Conservation (phyloP, 2,329 filamentous ascomycete species). For the Pseudogymnoascus sp. region DNA sequence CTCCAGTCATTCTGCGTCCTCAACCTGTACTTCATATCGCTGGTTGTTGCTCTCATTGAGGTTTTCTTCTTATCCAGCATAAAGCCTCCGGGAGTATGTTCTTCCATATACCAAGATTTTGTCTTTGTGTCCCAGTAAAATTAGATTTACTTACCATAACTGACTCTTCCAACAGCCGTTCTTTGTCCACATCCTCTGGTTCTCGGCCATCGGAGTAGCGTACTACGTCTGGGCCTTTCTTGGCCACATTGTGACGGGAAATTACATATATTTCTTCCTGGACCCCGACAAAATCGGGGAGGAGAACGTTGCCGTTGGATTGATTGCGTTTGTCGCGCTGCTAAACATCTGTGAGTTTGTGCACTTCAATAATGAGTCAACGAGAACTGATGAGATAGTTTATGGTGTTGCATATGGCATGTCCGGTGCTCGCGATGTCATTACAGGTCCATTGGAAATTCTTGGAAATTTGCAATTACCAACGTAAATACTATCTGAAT, state of each 20-base stretch:
- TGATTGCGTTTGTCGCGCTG: constrained; percentile 18
- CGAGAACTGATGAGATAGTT: constrained; percentile 9
- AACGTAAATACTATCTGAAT: background rate
- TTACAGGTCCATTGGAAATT: background rate
- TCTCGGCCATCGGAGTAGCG: constrained; percentile 18
- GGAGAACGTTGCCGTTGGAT: constrained; percentile 20
- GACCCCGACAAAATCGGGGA: constrained; percentile 23
- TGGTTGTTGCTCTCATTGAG: constrained; percentile 26
- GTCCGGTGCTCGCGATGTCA: constrained; percentile 18
- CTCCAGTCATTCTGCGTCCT: constrained; percentile 22
- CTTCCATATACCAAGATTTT: background rate
- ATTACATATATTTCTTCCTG: constrained; percentile 27
- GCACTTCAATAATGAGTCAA: background rate
- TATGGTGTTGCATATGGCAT: constrained; percentile 19
- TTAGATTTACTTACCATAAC: background rate
- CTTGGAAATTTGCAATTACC: background rate
- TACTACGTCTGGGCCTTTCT: constrained; percentile 27
- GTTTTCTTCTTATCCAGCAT: constrained; percentile 28
- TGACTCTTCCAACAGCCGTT: constrained; percentile 18
- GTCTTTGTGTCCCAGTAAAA: background rate
- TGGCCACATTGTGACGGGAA: constrained; percentile 22
- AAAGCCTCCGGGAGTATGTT: constrained; percentile 24
- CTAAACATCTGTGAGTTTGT: constrained; percentile 20
- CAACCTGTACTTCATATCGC: constrained; percentile 23
- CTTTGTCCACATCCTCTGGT: constrained; percentile 18